Percentiles rank a stretch among this genome's conserved stretches.
phyloP scores from a whole-genome alignment of 345 rosid species.

The Cardamine occulta region DNA sequence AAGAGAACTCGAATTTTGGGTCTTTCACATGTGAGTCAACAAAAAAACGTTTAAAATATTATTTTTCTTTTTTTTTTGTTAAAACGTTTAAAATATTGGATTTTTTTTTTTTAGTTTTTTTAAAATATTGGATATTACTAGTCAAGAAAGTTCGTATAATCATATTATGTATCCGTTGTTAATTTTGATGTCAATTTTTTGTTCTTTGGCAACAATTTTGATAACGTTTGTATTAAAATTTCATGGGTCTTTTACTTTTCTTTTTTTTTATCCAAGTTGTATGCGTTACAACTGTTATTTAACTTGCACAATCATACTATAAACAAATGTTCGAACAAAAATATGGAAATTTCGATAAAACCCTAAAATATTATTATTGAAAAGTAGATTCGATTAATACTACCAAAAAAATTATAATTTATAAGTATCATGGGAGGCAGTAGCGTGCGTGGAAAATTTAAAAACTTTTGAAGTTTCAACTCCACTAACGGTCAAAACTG shows the following conservation, averaged over 20 bases:
- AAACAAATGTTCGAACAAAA: background rate
- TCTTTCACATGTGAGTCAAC: background rate
- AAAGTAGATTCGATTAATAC: background rate
- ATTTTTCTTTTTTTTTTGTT: too few species aligned
- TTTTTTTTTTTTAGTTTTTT: too few species aligned
- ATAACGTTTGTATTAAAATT: too few species aligned
- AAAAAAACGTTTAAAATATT: background rate
- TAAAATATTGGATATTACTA: background rate
- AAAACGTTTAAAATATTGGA: too few species aligned
- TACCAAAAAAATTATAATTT: background rate
- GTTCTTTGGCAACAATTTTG: background rate
- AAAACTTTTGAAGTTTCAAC: background rate
- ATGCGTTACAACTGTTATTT: background rate
- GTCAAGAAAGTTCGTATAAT: background rate
- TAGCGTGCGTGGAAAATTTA: background rate
- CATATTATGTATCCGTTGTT: too few species aligned
- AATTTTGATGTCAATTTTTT: too few species aligned
- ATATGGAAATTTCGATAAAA: background rate
- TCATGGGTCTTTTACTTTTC: too few species aligned
- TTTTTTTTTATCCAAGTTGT: background rate
- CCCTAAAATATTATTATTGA: background rate
- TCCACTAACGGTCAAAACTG: slow-evolving; percentile 23
- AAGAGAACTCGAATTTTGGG: background rate
- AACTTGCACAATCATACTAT: background rate
- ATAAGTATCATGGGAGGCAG: background rate